Conservation (phyloP, 2,329 filamentous ascomycete genomes). For the Metarhizium sp. region DNA sequence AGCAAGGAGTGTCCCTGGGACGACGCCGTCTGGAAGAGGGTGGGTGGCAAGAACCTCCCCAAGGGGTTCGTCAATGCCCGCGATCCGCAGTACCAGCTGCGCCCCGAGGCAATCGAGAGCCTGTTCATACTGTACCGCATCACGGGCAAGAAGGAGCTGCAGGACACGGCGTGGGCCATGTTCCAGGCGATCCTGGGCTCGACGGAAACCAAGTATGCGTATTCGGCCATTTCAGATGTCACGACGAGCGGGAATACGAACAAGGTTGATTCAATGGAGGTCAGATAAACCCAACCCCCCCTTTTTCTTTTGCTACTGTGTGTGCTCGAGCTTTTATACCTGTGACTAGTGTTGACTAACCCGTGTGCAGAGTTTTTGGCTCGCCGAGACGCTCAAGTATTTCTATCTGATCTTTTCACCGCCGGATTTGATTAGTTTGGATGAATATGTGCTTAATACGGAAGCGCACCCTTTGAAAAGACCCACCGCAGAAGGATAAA, state of each 20-base stretch:
- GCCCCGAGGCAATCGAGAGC: slow-evolving; percentile 42
- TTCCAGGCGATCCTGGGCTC: slow-evolving; percentile 35
- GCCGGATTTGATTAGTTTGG: slow-evolving; percentile 51
- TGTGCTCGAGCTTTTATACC: not conserved
- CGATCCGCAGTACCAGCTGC: slow-evolving; percentile 40
- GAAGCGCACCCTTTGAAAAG: slow-evolving; percentile 25
- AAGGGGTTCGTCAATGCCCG: slow-evolving; percentile 54
- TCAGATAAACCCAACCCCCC: not conserved
- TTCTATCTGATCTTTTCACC: slow-evolving; percentile 64
- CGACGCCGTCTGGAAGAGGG: slow-evolving; percentile 24
- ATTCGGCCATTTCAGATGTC: slow-evolving; percentile 38
- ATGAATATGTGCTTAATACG: slow-evolving; percentile 55
- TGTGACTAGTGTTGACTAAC: not conserved
- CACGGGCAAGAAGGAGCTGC: slow-evolving; percentile 33
- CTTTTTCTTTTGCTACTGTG: not conserved
- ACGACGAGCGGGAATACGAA: slow-evolving; percentile 18
- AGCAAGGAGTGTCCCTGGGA: slow-evolving; percentile 22
- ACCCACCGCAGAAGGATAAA: not conserved
- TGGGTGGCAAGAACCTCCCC: slow-evolving; percentile 21
- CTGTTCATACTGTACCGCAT: slow-evolving; percentile 43
- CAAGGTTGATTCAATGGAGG: slow-evolving; percentile 53
- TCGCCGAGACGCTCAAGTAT: slow-evolving; percentile 68
- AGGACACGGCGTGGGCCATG: slow-evolving; percentile 43
- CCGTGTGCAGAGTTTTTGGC: slow-evolving; percentile 53
- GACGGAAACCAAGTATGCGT: slow-evolving; percentile 37